Evolutionary conservation across 306 rosid species (phyloP).

Genomic region (Benincasa hispida): DNA sequence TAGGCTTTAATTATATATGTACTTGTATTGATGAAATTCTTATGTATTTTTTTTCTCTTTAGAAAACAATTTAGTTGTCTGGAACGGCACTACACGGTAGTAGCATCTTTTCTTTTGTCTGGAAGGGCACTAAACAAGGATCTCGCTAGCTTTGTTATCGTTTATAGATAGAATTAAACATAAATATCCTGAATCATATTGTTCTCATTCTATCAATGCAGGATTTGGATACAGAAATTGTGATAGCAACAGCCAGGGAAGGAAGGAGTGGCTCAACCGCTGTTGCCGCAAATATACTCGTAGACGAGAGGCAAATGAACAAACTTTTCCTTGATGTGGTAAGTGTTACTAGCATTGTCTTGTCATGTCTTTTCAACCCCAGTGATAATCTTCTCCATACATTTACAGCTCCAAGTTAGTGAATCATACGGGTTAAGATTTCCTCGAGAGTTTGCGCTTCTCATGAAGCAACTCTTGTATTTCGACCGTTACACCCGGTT

Average conservation of each 20-base stretch:
- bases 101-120: too few species aligned
- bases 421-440: constrained; percentile 84
- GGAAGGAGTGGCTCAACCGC: constrained; percentile 43
- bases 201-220: constrained; percentile 22
- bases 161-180: not conserved
- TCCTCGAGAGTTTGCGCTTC: constrained; percentile 90
- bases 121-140: not conserved
- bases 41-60: not conserved
- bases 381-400: not conserved
- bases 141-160: not conserved
- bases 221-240: constrained; percentile 92
- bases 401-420: constrained; percentile 66
- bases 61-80: not conserved
- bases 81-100: too few species aligned
- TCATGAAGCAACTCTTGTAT: constrained; percentile 88
- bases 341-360: constrained; percentile 9
- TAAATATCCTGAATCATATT: not conserved
- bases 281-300: constrained; percentile 66
- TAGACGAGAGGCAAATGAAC: constrained; percentile 98
- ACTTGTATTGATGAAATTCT: not conserved
- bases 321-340: constrained; percentile 96
- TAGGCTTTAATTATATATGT: not conserved
- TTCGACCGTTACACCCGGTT: constrained; percentile 87
- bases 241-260: constrained; percentile 62
- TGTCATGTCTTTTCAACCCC: not conserved